Base-by-base conservation (phyloP, 1,284 basidiomycete genomes). In the Entoloma clypeatum region DNA sequence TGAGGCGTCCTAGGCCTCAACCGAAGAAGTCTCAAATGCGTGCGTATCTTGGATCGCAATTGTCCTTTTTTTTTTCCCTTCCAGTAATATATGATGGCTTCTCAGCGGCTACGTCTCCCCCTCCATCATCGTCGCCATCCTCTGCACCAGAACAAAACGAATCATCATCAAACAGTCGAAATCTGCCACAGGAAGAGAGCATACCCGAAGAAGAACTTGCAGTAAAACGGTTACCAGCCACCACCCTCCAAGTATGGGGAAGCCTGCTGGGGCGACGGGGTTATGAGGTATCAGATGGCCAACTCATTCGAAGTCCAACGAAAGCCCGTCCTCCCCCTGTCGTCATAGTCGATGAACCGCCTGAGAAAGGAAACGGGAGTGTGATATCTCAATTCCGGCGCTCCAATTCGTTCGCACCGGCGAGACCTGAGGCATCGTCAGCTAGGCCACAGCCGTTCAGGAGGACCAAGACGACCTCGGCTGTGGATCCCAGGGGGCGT, bases 181-280 rank as follows among this genome's bases (percentile, higher is more conserved):
- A 52, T 54, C 60, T 36, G 34, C 22, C 36, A 2, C 30, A 37
- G 16, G 21, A 29, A 7, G 34, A 68, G 2, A 68, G 72, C 8
- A 71, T 73, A 24, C 71, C 75, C 34, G 77, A 79, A 42, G 80
- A 81, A 42, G 78, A 79, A 49, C 62, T 72, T 2, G 75, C 69
- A 10, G 64, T 76, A 2, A 76, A 71, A 37, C 77, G 78, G 13
- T 61, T 78, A 0, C 79, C 79, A 0, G 69, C 68, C 0, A 68
- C 78, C 2, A 80, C 79, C 4, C 66, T 82, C 16, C 74, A 77
- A 43, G 68, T 87, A 5, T 86, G 84, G 84, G 69, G 74, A 33
- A 72, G 70, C 47, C 72, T 87, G 11, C 70, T 87, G 25, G 72
- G 74, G 43, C 64, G 70, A 25, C 72, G 83, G 13, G 84, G 83